These are phyloP conservation scores for Rhizophagus sp. DNA, from an alignment of 192 early-diverging fungal genomes.

Conservation along the genomic window DNA sequence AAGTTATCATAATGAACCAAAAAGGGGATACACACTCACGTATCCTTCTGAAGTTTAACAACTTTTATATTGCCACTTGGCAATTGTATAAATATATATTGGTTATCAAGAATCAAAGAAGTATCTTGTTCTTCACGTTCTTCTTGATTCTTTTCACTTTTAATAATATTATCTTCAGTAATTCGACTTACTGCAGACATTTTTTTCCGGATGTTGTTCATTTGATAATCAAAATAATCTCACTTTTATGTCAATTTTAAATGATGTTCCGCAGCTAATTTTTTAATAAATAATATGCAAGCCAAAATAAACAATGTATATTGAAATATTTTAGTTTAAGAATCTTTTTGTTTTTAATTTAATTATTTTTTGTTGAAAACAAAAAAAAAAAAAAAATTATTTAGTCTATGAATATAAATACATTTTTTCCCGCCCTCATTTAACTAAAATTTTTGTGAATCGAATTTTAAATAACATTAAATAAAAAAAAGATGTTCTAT, in stretches of 20 bases:
- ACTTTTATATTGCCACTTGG: slow-evolving; percentile 85
- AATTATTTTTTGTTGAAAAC: too few species aligned
- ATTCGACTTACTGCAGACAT: neutral
- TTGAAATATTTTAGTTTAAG: too few species aligned
- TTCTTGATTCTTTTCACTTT: neutral
- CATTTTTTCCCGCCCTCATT: neutral
- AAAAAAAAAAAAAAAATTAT: neutral
- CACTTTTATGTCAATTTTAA: too few species aligned
- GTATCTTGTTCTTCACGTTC: slow-evolving; percentile 2
- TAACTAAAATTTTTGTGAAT: neutral
- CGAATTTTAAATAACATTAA: neutral
- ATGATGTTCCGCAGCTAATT: too few species aligned
- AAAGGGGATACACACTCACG: slow-evolving; percentile 35
- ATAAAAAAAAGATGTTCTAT: neutral
- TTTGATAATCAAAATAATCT: too few species aligned
- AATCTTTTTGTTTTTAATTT: too few species aligned
- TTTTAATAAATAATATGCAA: too few species aligned
- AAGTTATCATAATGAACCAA: neutral
- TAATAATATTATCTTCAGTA: neutral
- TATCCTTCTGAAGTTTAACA: slow-evolving; percentile 64
- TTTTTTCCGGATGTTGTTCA: too few species aligned
- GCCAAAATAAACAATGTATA: too few species aligned
- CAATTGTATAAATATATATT: slow-evolving; percentile 76
- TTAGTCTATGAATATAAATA: neutral
- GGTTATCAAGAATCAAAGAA: slow-evolving; percentile 51